phyloP scores from a whole-genome alignment of 768 basidiomycete genomes.

The Ephemerocybe angulata region DNA sequence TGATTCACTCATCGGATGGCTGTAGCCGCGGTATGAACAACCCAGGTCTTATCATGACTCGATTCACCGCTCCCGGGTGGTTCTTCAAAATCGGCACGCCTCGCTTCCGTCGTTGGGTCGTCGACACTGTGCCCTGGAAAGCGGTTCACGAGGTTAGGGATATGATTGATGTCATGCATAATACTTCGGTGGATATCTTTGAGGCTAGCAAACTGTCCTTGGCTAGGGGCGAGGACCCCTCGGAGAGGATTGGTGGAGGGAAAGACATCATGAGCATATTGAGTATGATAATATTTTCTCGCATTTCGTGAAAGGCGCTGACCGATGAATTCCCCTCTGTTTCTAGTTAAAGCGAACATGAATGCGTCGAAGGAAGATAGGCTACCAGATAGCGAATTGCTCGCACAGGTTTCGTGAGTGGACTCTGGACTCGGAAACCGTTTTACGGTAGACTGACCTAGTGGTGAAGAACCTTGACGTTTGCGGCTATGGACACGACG shows the following conservation, averaged over 20 bases:
- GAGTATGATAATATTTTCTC: too few species aligned
- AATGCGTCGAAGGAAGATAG: slow-evolving; percentile 26
- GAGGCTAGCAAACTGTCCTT: slow-evolving; percentile 34
- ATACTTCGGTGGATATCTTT: slow-evolving; percentile 32
- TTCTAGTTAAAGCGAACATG: slow-evolving; percentile 38
- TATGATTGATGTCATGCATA: slow-evolving; percentile 1
- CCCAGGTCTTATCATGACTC: too few species aligned
- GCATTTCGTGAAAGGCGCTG: not conserved
- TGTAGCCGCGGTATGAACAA: too few species aligned
- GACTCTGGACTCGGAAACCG: too few species aligned
- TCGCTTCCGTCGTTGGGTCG: not conserved
- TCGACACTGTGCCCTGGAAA: slow-evolving; percentile 24
- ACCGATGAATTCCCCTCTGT: not conserved
- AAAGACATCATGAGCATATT: slow-evolving; percentile 39
- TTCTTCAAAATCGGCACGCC: not conserved
- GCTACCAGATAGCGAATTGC: slow-evolving; percentile 34
- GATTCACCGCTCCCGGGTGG: too few species aligned
- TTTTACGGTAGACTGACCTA: too few species aligned
- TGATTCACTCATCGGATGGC: slow-evolving; percentile 44
- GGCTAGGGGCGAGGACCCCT: slow-evolving; percentile 24
- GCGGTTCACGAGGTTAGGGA: slow-evolving; percentile 25
- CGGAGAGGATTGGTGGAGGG: slow-evolving; percentile 28
- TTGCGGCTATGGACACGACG: slow-evolving; percentile 43
- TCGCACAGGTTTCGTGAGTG: slow-evolving; percentile 33
- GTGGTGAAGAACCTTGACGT: slow-evolving; percentile 37